Evolutionary conservation across 352 stramenopile genomes (phyloP), one percentile per base, ranked within the genome.

Genomic region (Phytopythium ostracodes): DNA sequence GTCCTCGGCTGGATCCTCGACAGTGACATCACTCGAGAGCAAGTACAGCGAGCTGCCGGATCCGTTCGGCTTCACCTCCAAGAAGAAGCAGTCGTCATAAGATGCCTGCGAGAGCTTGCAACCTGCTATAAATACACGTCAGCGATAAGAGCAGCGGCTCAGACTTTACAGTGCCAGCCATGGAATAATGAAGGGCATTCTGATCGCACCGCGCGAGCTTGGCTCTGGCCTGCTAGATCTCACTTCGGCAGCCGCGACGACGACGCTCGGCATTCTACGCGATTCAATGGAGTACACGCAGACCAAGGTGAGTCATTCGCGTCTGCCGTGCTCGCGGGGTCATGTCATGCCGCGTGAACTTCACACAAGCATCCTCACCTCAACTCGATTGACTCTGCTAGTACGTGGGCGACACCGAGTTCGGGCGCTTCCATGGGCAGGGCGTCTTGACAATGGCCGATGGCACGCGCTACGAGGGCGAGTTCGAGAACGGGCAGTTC

Each of bases 401-500:
- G 81, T 88, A 88, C 63, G 72, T 84, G 67, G 81, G 81, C 11
- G 70, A 62, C 46, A 80, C 62, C 22, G 74, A 76, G 36, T 91
- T 89, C 52, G 79, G 81, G 18, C 77, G 81, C 6, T 89, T 77
- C 63, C 81, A 78, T n/a, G 79, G 81, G 0, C 70, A 76, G 7
- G 81, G 79, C 6, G 72, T 79, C 33, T 56, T 91, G 31, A 69
- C 88, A 22, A 67, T 91, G 15, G 49, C 76, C 5, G 78, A 91
- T 43, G 83, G 83, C 17, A 87, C 76, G 14, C 75, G 77, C 9
- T 94, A 94, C 67, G 85, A 94, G 71, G 83, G 85, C 38, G 85
- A 92, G 53, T 94, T 92, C 63, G 64, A 76, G 33, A 90, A 94
- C 24, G 85, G 85, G 4, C 76, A 89, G 25, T 94, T 94, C 64